These are phyloP conservation scores for Nemania bipapillata DNA, from an alignment of 2,329 filamentous ascomycete genomes.

Conservation along the genomic window DNA sequence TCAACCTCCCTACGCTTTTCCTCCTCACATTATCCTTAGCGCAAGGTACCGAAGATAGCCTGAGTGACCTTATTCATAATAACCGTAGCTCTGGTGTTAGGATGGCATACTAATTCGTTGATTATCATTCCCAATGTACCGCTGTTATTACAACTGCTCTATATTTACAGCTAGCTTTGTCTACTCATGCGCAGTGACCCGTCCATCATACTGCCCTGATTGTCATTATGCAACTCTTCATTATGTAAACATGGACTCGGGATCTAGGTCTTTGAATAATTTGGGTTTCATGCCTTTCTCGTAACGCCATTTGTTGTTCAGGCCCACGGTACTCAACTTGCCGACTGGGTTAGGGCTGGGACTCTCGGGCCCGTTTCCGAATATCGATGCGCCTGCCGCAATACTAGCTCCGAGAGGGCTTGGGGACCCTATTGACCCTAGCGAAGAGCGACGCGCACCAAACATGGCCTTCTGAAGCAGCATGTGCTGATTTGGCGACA, in stretches of 20 bases:
- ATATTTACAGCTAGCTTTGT: background rate
- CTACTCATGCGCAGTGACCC: background rate
- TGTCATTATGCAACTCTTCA: background rate
- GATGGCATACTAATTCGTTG: background rate
- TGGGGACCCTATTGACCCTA: slow-evolving; percentile 57
- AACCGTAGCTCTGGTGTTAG: background rate
- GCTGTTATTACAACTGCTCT: background rate
- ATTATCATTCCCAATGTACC: background rate
- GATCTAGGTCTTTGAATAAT: slow-evolving; percentile 28
- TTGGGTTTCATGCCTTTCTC: slow-evolving; percentile 69
- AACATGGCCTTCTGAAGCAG: slow-evolving; percentile 75
- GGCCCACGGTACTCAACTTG: slow-evolving; percentile 76
- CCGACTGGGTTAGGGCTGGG: slow-evolving; percentile 74
- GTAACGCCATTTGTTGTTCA: slow-evolving; percentile 96
- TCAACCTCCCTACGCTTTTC: background rate
- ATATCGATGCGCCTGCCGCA: slow-evolving; percentile 52
- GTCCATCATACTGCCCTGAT: background rate
- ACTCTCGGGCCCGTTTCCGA: slow-evolving; percentile 68
- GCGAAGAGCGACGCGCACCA: slow-evolving; percentile 68
- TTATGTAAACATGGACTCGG: slow-evolving; percentile 29
- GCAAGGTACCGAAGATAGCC: too few species aligned
- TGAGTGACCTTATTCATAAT: too few species aligned
- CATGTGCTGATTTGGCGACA: slow-evolving; percentile 66
- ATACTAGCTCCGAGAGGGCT: slow-evolving; percentile 11
- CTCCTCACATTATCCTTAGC: background rate